Evolutionary conservation across 1,284 basidiomycete genomes (phyloP).

Genomic region (Termitomyces sp.): DNA sequence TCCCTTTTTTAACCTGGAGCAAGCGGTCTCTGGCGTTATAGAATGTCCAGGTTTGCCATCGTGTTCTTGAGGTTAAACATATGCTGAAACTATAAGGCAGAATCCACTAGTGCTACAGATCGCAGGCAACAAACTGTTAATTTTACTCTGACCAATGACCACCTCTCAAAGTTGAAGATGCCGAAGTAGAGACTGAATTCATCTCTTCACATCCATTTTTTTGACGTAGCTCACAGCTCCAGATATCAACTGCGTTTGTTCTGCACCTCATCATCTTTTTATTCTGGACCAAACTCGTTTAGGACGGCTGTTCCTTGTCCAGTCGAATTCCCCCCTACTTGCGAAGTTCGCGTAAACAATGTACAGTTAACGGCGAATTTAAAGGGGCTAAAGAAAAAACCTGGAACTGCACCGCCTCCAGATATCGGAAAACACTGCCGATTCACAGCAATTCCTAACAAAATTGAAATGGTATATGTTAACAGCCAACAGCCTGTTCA

Average conservation of each 20-base stretch:
- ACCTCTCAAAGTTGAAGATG: constrained; percentile 54
- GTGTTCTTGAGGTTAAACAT: not conserved
- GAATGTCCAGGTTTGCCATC: constrained; percentile 64
- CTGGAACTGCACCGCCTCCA: constrained; percentile 92
- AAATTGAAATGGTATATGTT: constrained; percentile 84
- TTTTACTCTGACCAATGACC: constrained; percentile 62
- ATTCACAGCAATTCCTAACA: constrained; percentile 48
- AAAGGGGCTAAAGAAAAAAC: constrained; percentile 93
- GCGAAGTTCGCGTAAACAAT: constrained; percentile 85
- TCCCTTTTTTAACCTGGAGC: constrained; percentile 71
- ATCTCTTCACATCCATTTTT: constrained; percentile 12
- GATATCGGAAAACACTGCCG: constrained; percentile 67
- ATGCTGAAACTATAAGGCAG: constrained; percentile 33
- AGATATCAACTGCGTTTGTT: constrained; percentile 84
- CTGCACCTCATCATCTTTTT: constrained; percentile 89
- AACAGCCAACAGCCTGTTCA: constrained; percentile 78
- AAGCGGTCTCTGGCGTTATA: constrained; percentile 53
- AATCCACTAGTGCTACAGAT: constrained; percentile 72
- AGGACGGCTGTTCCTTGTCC: constrained; percentile 55
- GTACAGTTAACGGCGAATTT: constrained; percentile 69
- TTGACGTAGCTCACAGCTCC: constrained; percentile 36
- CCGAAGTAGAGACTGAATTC: constrained; percentile 36
- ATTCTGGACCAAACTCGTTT: constrained; percentile 48
- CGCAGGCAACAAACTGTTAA: constrained; percentile 56
- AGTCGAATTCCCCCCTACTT: constrained; percentile 89